Evolutionary conservation across 192 early-diverging fungal species (phyloP).

Genomic region (Mortierella antarctica): DNA sequence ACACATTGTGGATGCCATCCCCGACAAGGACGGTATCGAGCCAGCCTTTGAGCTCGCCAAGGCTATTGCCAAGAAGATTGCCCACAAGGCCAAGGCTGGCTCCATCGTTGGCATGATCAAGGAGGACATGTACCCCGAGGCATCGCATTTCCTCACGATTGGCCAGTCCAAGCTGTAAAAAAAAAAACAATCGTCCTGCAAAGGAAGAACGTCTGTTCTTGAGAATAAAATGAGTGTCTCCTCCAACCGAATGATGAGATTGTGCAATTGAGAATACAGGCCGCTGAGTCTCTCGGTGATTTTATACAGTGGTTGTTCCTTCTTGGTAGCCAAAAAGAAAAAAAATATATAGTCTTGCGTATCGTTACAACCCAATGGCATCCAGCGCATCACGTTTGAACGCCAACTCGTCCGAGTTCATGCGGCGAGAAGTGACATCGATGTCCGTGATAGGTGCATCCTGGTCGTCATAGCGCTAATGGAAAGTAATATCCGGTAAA

Average conservation of each 20-base stretch:
- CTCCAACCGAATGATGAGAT: too few species aligned
- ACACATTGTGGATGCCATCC: conserved; percentile 70
- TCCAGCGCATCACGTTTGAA: conserved; percentile 41
- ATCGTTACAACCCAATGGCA: conserved; percentile 26
- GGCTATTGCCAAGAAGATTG: conserved; percentile 61
- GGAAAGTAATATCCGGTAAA: not conserved
- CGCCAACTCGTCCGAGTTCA: conserved; percentile 50
- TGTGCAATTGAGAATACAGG: too few species aligned
- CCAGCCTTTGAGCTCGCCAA: conserved; percentile 62
- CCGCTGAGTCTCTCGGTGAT: too few species aligned
- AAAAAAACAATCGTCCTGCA: not conserved
- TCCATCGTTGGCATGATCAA: conserved; percentile 69
- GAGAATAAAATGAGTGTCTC: too few species aligned
- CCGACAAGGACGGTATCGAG: conserved; percentile 53
- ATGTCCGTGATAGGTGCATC: conserved; percentile 49
- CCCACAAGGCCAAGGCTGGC: conserved; percentile 67
- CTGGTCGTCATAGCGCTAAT: conserved; percentile 49
- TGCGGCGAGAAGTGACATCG: conserved; percentile 40
- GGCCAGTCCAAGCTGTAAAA: conserved; percentile 15
- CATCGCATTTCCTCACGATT: conserved; percentile 16
- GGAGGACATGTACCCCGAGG: conserved; percentile 72
- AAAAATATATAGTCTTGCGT: too few species aligned
- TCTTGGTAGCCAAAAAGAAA: too few species aligned
- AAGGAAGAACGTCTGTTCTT: too few species aligned
- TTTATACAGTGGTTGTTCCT: too few species aligned